Percentiles rank a stretch among this genome's conserved stretches.
These are phyloP conservation scores for Phytophthora citricola DNA, from an alignment of 352 stramenopile genomes.

Conservation along the genomic window DNA sequence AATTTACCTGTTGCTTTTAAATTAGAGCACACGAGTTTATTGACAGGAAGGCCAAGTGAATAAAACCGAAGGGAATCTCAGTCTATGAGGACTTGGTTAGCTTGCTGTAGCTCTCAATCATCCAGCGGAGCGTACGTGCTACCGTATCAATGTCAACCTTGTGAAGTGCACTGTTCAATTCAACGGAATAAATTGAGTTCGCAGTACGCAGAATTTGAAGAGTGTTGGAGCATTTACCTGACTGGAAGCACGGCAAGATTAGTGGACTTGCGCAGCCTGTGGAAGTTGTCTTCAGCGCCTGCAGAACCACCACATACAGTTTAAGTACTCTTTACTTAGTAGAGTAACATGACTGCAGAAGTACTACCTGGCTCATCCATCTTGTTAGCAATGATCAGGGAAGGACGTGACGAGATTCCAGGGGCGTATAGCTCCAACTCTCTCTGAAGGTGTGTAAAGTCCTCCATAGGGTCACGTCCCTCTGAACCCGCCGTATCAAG, in stretches of 20 bases:
- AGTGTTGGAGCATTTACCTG: slow-evolving; percentile 43
- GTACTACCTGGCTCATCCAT: slow-evolving; percentile 80
- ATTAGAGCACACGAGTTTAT: slow-evolving; percentile 27
- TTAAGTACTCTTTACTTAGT: too few species aligned
- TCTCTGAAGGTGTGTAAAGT: slow-evolving; percentile 81
- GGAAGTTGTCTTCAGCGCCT: slow-evolving; percentile 82
- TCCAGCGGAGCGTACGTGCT: slow-evolving; percentile 73
- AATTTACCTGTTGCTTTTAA: slow-evolving; percentile 30
- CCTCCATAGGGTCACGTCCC: slow-evolving; percentile 74
- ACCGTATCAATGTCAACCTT: slow-evolving; percentile 88
- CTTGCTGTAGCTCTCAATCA: slow-evolving; percentile 70
- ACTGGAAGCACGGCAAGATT: slow-evolving; percentile 83
- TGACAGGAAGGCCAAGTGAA: slow-evolving; percentile 9
- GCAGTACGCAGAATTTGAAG: neutral
- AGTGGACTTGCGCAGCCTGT: slow-evolving; percentile 72
- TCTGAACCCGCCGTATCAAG: slow-evolving; percentile 84
- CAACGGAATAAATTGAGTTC: neutral
- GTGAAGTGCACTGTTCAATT: slow-evolving; percentile 68
- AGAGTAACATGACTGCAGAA: too few species aligned
- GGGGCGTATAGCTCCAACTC: slow-evolving; percentile 90
- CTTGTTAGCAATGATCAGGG: slow-evolving; percentile 90
- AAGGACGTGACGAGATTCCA: slow-evolving; percentile 85
- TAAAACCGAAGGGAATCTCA: neutral
- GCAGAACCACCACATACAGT: neutral
- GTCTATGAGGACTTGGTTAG: slow-evolving; percentile 62